A percentile compares a stretch with the other conserved stretches of the same genome.
These are phyloP conservation scores for Aphanoascus verrucosus DNA, from an alignment of 2,329 filamentous ascomycete genomes.

Conservation along the genomic window DNA sequence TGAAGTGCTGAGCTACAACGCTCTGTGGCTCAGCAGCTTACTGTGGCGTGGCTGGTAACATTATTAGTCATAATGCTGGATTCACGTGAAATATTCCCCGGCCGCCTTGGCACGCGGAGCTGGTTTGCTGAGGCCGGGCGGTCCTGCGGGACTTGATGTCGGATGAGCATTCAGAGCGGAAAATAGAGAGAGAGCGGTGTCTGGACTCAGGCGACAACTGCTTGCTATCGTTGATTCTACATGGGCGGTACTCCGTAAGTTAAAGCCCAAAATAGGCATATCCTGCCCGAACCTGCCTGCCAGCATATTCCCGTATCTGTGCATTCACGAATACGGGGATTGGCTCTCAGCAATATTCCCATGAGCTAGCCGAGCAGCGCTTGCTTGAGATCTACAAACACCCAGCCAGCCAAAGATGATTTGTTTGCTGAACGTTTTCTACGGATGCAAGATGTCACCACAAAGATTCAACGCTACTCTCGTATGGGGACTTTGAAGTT, in stretches of 20 bases:
- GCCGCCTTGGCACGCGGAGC: no score
- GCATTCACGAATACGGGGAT: slow-evolving; percentile 3
- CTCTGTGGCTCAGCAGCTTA: neutral
- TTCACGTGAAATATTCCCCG: neutral
- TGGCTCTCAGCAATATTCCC: neutral
- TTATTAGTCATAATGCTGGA: neutral
- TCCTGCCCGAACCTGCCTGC: neutral
- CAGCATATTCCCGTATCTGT: slow-evolving; percentile 1
- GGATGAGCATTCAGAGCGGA: no score
- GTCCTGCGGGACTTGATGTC: no score
- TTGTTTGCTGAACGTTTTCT: neutral
- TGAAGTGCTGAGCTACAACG: neutral
- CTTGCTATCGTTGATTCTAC: neutral
- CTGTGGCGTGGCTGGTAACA: slow-evolving; percentile 1
- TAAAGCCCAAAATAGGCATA: neutral
- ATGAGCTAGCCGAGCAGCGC: neutral
- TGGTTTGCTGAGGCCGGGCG: no score
- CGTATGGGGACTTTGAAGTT: no score
- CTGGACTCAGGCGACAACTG: no score
- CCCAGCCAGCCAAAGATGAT: neutral
- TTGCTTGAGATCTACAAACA: neutral
- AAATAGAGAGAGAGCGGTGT: no score
- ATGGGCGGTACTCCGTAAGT: neutral
- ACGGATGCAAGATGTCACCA: neutral
- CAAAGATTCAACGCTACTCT: no score